Evolutionary conservation across 1,284 basidiomycete genomes (phyloP).

Genomic region (Moesziomyces antarcticus): DNA sequence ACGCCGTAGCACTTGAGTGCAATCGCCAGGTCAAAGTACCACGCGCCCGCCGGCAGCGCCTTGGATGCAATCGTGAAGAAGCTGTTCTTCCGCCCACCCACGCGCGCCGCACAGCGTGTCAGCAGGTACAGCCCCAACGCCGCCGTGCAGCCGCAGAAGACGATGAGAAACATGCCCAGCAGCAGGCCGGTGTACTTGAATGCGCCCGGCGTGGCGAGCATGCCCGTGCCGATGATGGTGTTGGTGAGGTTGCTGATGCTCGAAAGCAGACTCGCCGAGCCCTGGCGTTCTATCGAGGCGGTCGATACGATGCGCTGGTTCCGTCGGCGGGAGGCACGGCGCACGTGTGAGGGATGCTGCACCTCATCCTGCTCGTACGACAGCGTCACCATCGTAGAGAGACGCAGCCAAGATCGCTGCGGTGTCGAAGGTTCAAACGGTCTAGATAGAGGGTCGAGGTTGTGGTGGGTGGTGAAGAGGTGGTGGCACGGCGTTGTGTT

Average conservation of each 20-base stretch:
- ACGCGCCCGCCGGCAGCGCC: constrained; percentile 75
- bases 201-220: constrained; percentile 68
- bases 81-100: constrained; percentile 68
- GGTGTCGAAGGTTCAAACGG: too few species aligned
- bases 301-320: constrained; percentile 33
- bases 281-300: constrained; percentile 36
- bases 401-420: not conserved
- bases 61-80: constrained; percentile 58
- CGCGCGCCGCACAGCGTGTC: constrained; percentile 84
- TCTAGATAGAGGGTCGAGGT: too few species aligned
- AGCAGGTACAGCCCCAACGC: constrained; percentile 90
- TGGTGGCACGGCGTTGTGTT: too few species aligned
- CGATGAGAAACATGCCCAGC: constrained; percentile 84
- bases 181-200: constrained; percentile 69
- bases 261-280: constrained; percentile 44
- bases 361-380: constrained; percentile 27
- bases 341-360: constrained; percentile 12
- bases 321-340: constrained; percentile 3
- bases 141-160: constrained; percentile 83
- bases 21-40: constrained; percentile 92
- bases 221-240: constrained; percentile 66
- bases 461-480: too few species aligned
- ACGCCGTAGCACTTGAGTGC: constrained; percentile 82
- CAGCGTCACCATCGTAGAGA: constrained; percentile 26
- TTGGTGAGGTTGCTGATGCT: constrained; percentile 67